Base-by-base conservation (phyloP, 139 green algal species). In the Micromonas pusilla region DNA sequence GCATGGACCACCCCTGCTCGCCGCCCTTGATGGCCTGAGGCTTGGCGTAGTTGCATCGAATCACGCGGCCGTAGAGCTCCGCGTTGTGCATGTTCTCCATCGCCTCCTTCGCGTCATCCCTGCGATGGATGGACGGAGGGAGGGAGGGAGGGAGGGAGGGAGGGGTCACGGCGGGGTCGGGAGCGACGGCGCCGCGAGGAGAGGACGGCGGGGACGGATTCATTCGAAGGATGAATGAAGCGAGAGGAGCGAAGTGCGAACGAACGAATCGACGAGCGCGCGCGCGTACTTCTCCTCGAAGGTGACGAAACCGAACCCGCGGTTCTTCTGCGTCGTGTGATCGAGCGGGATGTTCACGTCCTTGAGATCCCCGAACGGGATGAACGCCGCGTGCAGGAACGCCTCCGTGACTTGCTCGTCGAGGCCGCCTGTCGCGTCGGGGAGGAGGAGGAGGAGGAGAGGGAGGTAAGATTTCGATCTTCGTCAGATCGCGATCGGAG, bases 31-130 rank as follows among this genome's bases (percentile, higher is more conserved):
- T 52, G 25, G 25, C 34, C 9, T 16, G 32, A 31, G 63, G 63
- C 63, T 70, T 13, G 9, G 67, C 67, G 23, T 31, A 52, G 67
- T 75, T 75, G 67, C 32, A 28, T 9, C 67, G 30, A 9, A 52
- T 13, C 16, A 52, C 67, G 5, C 64, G 83, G 23, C 88, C 83
- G 57, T 82, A 86, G 45, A 88, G 79, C 78, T 93, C 90, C 16
- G 89, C 88, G 72, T 97, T 97, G 89, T 98, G 85, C 95, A 99
- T 97, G 88, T 99, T 99, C 81, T 98, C 93, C 3, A 97, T 93
- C 0, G 95, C 95, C 20, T 84, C 91, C 16, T 86, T 89, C 1
- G 95, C 91, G 62, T 98, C 95, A 21, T 97, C 93, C 37, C 88
- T 89, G 20, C 89, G 83, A 20, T 70, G 28, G 19, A n/a, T n/a